Evolutionary conservation across 2,329 filamentous ascomycete genomes (phyloP).

Genomic region (Xylaria sp.): DNA sequence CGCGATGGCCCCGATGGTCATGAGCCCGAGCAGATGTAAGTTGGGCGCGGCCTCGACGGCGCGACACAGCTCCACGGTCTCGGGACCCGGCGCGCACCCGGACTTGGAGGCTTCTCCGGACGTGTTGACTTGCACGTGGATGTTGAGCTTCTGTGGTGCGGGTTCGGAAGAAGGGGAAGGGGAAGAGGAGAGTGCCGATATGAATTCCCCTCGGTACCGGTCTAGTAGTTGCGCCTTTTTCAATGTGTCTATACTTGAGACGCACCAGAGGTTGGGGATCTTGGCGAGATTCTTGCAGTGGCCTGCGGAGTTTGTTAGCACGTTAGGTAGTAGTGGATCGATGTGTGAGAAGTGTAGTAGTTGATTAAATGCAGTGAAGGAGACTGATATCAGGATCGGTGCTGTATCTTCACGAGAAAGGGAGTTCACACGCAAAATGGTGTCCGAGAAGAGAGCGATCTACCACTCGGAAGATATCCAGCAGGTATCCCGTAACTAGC

Average conservation of each 20-base stretch:
- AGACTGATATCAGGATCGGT: too few relatives aligned
- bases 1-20: constrained; percentile 98
- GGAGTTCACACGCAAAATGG: background rate
- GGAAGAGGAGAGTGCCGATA: constrained; percentile 48
- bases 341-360: too few relatives aligned
- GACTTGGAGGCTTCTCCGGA: constrained; percentile 88
- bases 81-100: constrained; percentile 75
- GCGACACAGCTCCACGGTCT: constrained; percentile 72
- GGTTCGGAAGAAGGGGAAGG: constrained; percentile 31
- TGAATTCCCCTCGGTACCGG: constrained; percentile 73
- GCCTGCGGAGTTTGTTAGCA: constrained; percentile 60
- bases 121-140: constrained; percentile 96
- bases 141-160: constrained; percentile 61
- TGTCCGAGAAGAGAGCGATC: background rate
- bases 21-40: constrained; percentile 81
- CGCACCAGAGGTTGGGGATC: constrained; percentile 89
- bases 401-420: background rate
- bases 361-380: background rate
- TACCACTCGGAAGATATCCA: background rate
- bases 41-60: constrained; percentile 72
- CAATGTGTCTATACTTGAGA: constrained; percentile 85
- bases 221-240: constrained; percentile 90
- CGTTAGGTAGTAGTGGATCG: background rate
- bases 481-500: background rate
- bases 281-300: constrained; percentile 90